Conservation (phyloP, 1,139 yeast genomes). For the Martiniozyma asiatica region DNA sequence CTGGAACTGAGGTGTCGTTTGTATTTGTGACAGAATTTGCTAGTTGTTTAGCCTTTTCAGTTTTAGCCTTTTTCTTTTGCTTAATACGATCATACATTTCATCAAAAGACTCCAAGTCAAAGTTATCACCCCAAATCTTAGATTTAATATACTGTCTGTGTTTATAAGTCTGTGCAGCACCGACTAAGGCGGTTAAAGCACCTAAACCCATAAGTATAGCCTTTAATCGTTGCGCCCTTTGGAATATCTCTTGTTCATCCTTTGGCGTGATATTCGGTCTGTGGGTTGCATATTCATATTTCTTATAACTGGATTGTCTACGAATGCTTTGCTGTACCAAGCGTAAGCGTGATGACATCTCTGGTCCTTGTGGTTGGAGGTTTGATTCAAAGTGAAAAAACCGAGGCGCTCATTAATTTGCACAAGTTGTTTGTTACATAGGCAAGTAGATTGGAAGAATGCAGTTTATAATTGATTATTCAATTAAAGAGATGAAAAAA, state of each 20-base stretch:
- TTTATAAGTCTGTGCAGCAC: slow-evolving; percentile 30
- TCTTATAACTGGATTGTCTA: too few species aligned
- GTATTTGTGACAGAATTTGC: slow-evolving; percentile 18
- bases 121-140: slow-evolving; percentile 24
- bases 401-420: too few species aligned
- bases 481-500: too few species aligned
- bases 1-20: slow-evolving; percentile 31
- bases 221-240: slow-evolving; percentile 16
- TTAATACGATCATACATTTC: slow-evolving; percentile 18
- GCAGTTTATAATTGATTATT: too few species aligned
- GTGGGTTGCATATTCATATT: too few species aligned
- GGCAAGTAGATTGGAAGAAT: too few species aligned
- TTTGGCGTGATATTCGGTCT: too few species aligned
- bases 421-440: too few species aligned
- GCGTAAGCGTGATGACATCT: too few species aligned
- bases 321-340: too few species aligned
- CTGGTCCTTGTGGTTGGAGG: too few species aligned
- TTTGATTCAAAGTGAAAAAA: too few species aligned
- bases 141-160: slow-evolving; percentile 31
- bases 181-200: slow-evolving; percentile 25
- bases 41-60: slow-evolving; percentile 10
- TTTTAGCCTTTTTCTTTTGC: slow-evolving; percentile 14
- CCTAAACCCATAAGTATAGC: slow-evolving; percentile 16
- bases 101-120: slow-evolving; percentile 19
- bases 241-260: slow-evolving; percentile 12